A percentile compares a stretch with the other conserved stretches of the same genome.
Evolutionary conservation across 345 rosid genomes (phyloP).

Genomic region (Bretschneidera sinensis): DNA sequence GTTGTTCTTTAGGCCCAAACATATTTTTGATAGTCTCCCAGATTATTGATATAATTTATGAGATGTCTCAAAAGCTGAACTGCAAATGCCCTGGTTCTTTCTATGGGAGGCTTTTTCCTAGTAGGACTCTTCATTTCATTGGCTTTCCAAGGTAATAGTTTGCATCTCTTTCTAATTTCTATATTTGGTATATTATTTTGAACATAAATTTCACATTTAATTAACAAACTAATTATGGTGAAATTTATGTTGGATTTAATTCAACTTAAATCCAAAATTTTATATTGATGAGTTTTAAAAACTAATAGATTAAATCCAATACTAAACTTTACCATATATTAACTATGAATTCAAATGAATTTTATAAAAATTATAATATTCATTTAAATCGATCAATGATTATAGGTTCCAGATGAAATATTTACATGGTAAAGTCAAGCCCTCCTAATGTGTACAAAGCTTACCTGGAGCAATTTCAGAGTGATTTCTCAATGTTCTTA

Average conservation of each 20-base stretch:
- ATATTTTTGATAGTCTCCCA: slow-evolving; percentile 8
- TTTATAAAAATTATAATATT: neutral
- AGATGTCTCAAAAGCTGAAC: neutral
- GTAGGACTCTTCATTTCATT: slow-evolving; percentile 19
- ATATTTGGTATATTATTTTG: too few species aligned
- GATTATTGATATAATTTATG: slow-evolving; percentile 5
- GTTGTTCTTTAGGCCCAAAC: slow-evolving; percentile 28
- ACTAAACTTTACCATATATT: too few species aligned
- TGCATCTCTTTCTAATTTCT: too few species aligned
- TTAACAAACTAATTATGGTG: too few species aligned
- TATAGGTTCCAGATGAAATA: slow-evolving; percentile 21
- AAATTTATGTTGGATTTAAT: too few species aligned
- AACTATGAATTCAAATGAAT: neutral
- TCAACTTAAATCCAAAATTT: too few species aligned
- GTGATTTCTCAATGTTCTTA: slow-evolving; percentile 20
- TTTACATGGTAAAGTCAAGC: slow-evolving; percentile 21
- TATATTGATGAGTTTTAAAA: neutral
- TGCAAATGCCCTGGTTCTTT: slow-evolving; percentile 19
- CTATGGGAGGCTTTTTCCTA: slow-evolving; percentile 21
- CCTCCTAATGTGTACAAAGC: slow-evolving; percentile 18
- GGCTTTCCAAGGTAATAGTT: slow-evolving; percentile 14
- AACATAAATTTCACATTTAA: too few species aligned
- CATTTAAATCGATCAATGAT: neutral
- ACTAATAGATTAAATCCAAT: too few species aligned
- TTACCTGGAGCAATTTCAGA: slow-evolving; percentile 20